Conservation (phyloP, 805 yeast species). For the Myxozyma melibiosi region DNA sequence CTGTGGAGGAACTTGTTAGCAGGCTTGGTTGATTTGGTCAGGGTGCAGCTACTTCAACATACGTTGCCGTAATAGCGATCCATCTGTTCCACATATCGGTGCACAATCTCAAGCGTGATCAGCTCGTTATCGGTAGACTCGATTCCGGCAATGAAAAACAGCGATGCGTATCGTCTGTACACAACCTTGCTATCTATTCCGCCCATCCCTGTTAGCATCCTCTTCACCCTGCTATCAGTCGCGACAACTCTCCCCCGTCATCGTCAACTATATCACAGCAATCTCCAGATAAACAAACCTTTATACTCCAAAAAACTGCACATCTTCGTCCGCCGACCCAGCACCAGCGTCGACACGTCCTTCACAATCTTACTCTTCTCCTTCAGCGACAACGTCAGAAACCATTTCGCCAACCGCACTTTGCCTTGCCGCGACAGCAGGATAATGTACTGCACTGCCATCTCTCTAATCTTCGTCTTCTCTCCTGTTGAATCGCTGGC, state of each 20-base stretch:
- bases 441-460: conserved; percentile 80
- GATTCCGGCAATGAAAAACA: conserved; percentile 86
- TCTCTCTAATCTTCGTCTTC: no score
- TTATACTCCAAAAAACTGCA: conserved; percentile 89
- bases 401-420: conserved; percentile 93
- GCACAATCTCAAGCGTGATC: conserved; percentile 80
- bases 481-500: no score
- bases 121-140: conserved; percentile 85
- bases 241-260: no score
- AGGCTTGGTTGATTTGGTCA: no score
- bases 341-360: conserved; percentile 82
- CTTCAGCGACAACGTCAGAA: conserved; percentile 75
- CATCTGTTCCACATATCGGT: conserved; percentile 94
- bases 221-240: no score
- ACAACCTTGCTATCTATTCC: conserved; percentile 70
- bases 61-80: conserved; percentile 94
- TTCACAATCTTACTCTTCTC: conserved; percentile 82
- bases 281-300: conserved; percentile 38
- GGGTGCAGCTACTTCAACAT: no score
- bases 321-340: conserved; percentile 89
- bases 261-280: neutral
- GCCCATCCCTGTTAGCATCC: conserved; percentile 11
- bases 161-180: conserved; percentile 89
- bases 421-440: conserved; percentile 93
- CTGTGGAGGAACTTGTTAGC: neutral